Evolutionary conservation across 208 protist genomes (phyloP).

Genomic region (Leishmania amazonensis): DNA sequence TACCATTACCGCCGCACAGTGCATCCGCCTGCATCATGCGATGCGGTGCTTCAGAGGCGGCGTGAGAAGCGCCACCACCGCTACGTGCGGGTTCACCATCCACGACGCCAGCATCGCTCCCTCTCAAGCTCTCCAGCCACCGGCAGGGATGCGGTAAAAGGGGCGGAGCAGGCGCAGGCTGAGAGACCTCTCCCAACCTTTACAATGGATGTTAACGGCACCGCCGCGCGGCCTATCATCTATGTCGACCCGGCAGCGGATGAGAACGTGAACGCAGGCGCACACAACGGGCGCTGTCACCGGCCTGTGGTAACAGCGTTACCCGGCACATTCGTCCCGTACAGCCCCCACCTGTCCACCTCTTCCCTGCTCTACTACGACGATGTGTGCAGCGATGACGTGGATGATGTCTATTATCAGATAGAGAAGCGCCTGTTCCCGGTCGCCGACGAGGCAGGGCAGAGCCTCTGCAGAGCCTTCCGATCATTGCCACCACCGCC

Average conservation of each 20-base stretch:
- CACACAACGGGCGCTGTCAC: not conserved
- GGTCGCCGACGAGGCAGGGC: slow-evolving; percentile 1
- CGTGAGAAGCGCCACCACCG: slow-evolving; percentile 34
- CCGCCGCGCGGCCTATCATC: not conserved
- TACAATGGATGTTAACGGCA: not conserved
- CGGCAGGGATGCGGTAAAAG: not conserved
- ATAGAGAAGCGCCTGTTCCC: slow-evolving; percentile 31
- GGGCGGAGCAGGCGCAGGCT: not conserved
- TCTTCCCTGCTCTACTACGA: slow-evolving; percentile 49
- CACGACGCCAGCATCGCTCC: not conserved
- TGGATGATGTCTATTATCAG: slow-evolving; percentile 36
- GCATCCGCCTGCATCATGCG: not conserved
- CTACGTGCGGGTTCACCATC: slow-evolving; percentile 36
- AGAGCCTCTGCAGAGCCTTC: not conserved
- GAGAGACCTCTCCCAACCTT: not conserved
- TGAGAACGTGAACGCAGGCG: not conserved
- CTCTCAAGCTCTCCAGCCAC: not conserved
- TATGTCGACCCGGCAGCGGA: not conserved
- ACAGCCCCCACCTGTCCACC: slow-evolving; percentile 43
- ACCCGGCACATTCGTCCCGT: not conserved
- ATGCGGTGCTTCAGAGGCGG: not conserved
- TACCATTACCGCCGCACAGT: slow-evolving; percentile 27
- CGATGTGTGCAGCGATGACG: slow-evolving; percentile 39
- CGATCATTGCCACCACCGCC: slow-evolving; percentile 1
- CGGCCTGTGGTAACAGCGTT: not conserved